Base-by-base conservation (phyloP, 1,139 yeast genomes). In the Blastobotrys apis region DNA sequence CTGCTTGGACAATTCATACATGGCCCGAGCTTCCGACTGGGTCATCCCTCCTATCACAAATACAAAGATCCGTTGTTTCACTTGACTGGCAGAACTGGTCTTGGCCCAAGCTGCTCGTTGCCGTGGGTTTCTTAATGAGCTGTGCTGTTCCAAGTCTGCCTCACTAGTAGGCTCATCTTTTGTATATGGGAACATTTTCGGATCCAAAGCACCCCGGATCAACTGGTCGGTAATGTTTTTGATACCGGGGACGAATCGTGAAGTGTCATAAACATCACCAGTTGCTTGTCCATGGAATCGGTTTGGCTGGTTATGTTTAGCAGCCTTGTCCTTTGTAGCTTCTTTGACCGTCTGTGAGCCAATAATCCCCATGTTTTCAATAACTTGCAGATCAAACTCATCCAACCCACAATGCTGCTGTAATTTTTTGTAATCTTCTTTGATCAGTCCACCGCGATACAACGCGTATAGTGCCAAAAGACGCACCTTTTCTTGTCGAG, bases 11-110 rank as follows among this genome's bases (percentile, higher is more conserved):
- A 88, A 71, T 54, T 86, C 94, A 55, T 86, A 83, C 12, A 83
- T 80, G 4, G 87, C 74, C 47, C 94, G 75, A 35, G 84, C 68
- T 62, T 94, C 99, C 3, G 90, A 77, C 53, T 83, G 79, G 0
- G 97, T 87, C 33, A 85, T 67, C 9, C 98, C 98, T 19, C 99
- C 99, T 25, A 86, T 76, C 32, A 88, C 77, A 59, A 80, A 92
- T 49, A 88, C 79, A 55, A 90, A 78, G 6, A 90, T 73, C 39
- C 92, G 68, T 57, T 85, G 95, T 53, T 78, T 75, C 36, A 78
- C 75, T n/a, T 73, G 69, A 37, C 58, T 66, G 35, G 52, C 63
- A 36, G 68, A 62, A 3, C 80, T 71, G 12, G 75, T 69, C 48
- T 72, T 75, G 1, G 94, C 88, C 95, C 95, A 86, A 1, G 82